These are phyloP conservation scores for Daldinia bambusicola DNA, from an alignment of 495 filamentous ascomycete species.

Conservation along the genomic window DNA sequence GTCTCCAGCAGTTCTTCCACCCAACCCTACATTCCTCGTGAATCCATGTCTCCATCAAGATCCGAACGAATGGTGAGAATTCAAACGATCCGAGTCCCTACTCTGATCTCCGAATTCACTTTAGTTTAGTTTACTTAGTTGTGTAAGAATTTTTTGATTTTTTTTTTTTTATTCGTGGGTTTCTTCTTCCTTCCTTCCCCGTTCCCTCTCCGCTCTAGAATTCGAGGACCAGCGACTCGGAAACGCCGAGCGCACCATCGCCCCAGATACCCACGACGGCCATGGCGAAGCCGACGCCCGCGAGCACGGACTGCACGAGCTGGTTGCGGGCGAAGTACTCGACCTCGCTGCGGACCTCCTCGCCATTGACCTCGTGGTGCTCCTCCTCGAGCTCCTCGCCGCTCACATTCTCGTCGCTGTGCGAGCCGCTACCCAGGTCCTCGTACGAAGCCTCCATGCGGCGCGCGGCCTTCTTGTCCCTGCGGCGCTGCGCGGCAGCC, in stretches of 20 bases:
- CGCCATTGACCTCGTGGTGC: conserved; percentile 70
- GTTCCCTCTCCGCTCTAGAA: conserved; percentile 15
- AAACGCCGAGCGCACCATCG: conserved; percentile 65
- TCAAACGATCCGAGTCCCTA: conserved; percentile 10
- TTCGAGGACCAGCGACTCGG: conserved; percentile 16
- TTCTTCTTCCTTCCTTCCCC: too few species aligned
- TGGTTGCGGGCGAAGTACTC: conserved; percentile 71
- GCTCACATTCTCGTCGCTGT: conserved; percentile 58
- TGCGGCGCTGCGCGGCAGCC: conserved; percentile 27
- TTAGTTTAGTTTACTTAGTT: neutral
- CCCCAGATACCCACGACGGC: conserved; percentile 90
- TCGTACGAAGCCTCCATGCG: conserved; percentile 71
- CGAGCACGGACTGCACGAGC: conserved; percentile 66
- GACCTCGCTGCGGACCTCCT: conserved; percentile 78
- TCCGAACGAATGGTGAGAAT: conserved; percentile 36
- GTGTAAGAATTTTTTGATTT: too few species aligned
- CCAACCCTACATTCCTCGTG: neutral
- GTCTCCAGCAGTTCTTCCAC: conserved; percentile 9
- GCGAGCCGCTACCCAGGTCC: conserved; percentile 62
- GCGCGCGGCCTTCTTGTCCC: conserved; percentile 41
- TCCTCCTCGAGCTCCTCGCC: conserved; percentile 63
- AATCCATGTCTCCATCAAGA: conserved; percentile 13
- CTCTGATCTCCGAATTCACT: too few species aligned
- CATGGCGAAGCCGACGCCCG: conserved; percentile 75
- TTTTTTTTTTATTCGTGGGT: too few species aligned